phyloP scores from a whole-genome alignment of 2,329 filamentous ascomycete genomes.

The Cladophialophora yegresii region DNA sequence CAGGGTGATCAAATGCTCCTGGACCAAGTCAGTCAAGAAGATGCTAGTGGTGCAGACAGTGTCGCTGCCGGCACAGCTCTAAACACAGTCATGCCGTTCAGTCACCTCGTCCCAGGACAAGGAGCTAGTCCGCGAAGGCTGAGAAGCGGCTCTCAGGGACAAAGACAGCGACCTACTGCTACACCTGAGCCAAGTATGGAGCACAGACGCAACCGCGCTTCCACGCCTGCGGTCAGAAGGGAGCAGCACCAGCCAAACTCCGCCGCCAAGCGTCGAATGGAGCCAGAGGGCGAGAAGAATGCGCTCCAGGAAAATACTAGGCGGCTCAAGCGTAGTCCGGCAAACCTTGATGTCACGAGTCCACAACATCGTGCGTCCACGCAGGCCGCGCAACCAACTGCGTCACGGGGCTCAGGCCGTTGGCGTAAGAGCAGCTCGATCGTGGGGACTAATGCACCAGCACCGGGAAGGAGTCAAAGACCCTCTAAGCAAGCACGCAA shows the following conservation, averaged over 20 bases:
- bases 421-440: conserved; percentile 19
- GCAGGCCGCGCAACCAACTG: conserved; percentile 9
- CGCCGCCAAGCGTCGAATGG: conserved; percentile 27
- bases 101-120: neutral
- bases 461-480: conserved; percentile 23
- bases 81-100: neutral
- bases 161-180: neutral
- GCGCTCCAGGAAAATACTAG: conserved; percentile 9
- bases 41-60: conserved; percentile 4
- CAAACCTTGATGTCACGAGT: conserved; percentile 22
- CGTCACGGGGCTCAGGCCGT: conserved; percentile 1
- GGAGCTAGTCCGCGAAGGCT: conserved; percentile 14
- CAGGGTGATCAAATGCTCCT: conserved; percentile 28
- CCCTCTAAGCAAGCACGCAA: conserved; percentile 15
- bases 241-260: conserved; percentile 32
- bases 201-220: conserved; percentile 2
- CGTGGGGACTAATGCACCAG: conserved; percentile 29
- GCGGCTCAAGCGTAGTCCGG: conserved; percentile 21
- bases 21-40: conserved; percentile 19
- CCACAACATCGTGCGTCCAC: neutral
- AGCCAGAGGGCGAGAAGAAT: conserved; percentile 14
- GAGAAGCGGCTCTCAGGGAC: conserved; percentile 20
- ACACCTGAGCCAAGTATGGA: neutral
- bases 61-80: neutral
- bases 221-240: conserved; percentile 15